phyloP scores from a whole-genome alignment of 208 protist genomes.

The Acanthamoeba castellanii region DNA sequence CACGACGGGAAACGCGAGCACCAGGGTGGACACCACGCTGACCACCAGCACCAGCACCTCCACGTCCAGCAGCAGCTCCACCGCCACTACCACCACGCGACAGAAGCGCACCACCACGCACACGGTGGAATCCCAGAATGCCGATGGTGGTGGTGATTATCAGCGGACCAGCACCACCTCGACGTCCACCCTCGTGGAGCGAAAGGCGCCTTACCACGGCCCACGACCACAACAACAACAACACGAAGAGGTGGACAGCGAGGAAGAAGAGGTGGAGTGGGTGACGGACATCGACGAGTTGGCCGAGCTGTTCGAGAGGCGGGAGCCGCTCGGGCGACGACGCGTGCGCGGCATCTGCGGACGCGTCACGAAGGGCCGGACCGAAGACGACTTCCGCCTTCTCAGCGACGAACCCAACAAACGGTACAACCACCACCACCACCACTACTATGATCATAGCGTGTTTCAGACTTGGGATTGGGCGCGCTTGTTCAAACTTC shows the following conservation, averaged over 20 bases:
- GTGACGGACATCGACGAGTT: background rate
- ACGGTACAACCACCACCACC: background rate
- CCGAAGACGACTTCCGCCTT: slow-evolving; percentile 17
- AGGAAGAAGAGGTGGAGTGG: background rate
- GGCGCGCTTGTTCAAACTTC: too few species aligned
- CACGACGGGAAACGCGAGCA: background rate
- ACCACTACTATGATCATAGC: too few species aligned
- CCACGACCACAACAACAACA: background rate
- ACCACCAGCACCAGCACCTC: background rate
- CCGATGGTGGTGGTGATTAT: too few species aligned
- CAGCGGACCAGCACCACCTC: background rate
- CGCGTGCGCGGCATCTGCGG: slow-evolving; percentile 35
- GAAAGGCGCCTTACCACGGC: background rate
- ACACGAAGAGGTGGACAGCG: background rate
- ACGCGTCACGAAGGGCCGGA: slow-evolving; percentile 53
- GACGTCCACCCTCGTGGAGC: background rate
- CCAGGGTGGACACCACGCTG: background rate
- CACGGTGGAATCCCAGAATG: background rate
- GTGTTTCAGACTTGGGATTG: background rate
- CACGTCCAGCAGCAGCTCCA: background rate
- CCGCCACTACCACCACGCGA: background rate
- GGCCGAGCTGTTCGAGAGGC: slow-evolving; percentile 28
- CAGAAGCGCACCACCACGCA: background rate
- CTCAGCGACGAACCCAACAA: slow-evolving; percentile 55
- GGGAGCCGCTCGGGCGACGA: background rate